phyloP scores from a whole-genome alignment of 2,329 filamentous ascomycete species.

The Ceratocystis cubensis region DNA sequence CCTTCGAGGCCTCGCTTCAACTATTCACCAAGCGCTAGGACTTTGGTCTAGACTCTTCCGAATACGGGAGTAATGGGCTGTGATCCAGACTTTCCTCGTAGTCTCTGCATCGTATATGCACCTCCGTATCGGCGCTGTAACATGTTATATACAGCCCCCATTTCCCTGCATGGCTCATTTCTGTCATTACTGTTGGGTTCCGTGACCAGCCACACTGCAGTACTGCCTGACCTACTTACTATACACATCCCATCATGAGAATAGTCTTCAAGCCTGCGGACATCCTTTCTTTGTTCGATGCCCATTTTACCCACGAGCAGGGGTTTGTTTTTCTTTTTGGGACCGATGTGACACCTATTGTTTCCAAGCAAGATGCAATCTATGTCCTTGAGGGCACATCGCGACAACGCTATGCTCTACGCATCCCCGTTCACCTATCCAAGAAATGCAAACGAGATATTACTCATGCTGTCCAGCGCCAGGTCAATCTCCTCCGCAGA shows the following conservation, averaged over 20 bases:
- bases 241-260: not conserved
- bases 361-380: constrained; percentile 4
- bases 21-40: not conserved
- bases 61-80: not conserved
- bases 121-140: not conserved
- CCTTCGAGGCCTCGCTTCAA: not conserved
- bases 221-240: not conserved
- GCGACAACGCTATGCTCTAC: constrained; percentile 13
- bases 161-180: not conserved
- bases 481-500: constrained; percentile 2
- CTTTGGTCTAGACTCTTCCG: not conserved
- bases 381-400: constrained; percentile 17
- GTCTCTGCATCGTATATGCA: not conserved
- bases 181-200: not conserved
- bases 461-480: not conserved
- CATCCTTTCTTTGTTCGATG: constrained; percentile 1
- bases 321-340: constrained; percentile 11
- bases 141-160: not conserved
- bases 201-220: not conserved
- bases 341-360: constrained; percentile 2
- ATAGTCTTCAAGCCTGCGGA: constrained; percentile 19
- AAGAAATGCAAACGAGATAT: not conserved
- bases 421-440: constrained; percentile 7
- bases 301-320: constrained; percentile 12
- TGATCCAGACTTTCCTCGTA: not conserved